Percentiles rank a stretch among this genome's conserved stretches.
These are phyloP conservation scores for Butyriboletus loyo DNA, from an alignment of 768 basidiomycete genomes.

Conservation along the genomic window DNA sequence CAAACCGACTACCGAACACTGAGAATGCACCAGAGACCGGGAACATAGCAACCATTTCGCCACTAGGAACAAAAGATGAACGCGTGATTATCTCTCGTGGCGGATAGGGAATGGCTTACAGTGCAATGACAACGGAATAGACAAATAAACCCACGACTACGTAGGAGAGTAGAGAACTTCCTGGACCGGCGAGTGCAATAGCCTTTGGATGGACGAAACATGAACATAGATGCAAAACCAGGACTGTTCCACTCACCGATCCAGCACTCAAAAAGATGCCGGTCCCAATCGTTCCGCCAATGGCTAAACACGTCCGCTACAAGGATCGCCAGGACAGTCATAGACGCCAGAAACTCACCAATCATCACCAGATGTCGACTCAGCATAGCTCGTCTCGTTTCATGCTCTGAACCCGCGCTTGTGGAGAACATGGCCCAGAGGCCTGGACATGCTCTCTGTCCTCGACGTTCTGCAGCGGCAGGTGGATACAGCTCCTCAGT, in stretches of 20 bases:
- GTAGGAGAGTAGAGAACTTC: constrained; percentile 60
- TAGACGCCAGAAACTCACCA: constrained; percentile 21
- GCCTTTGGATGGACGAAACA: constrained; percentile 31
- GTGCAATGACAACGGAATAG: constrained; percentile 57
- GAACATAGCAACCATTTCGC: constrained; percentile 65
- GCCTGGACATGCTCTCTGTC: background rate
- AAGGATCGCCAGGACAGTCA: background rate
- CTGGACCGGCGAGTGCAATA: constrained; percentile 56
- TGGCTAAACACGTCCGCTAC: constrained; percentile 33
- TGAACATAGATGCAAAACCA: background rate
- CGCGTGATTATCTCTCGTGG: background rate
- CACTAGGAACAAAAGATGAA: constrained; percentile 31
- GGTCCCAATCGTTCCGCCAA: constrained; percentile 58
- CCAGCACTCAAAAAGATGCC: constrained; percentile 63
- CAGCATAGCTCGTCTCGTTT: constrained; percentile 39
- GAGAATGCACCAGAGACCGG: constrained; percentile 63
- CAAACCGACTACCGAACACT: constrained; percentile 53
- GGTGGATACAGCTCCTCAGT: constrained; percentile 1
- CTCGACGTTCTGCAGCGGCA: background rate
- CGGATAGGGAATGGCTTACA: constrained; percentile 33
- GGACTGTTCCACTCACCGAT: constrained; percentile 33
- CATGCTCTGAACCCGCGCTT: constrained; percentile 12
- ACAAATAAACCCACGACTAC: constrained; percentile 57
- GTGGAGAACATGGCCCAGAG: constrained; percentile 8
- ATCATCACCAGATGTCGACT: constrained; percentile 44